Evolutionary conservation across 306 rosid genomes (phyloP).

Genomic region (Albizia julibrissin): DNA sequence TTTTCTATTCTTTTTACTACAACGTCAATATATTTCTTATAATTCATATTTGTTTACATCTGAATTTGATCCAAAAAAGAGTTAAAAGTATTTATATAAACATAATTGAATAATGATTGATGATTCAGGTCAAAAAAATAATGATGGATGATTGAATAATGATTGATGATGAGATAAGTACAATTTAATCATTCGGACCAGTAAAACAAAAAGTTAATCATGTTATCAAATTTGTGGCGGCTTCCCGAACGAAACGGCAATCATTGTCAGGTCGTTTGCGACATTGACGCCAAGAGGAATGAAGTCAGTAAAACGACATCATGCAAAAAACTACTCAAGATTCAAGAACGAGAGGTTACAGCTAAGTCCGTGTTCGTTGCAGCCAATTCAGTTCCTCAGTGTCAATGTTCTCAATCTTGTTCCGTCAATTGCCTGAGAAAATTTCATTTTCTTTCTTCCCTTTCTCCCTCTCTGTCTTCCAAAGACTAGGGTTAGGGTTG

Average conservation of each 20-base stretch:
- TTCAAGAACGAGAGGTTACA: neutral
- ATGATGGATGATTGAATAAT: too few species aligned
- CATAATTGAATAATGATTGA: too few species aligned
- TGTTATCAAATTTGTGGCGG: too few species aligned
- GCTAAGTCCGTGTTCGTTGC: neutral
- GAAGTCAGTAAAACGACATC: neutral
- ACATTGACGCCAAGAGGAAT: neutral
- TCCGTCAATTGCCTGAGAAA: neutral
- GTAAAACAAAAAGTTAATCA: too few species aligned
- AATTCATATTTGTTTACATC: too few species aligned
- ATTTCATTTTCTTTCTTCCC: neutral
- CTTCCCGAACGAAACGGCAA: neutral
- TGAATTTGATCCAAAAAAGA: too few species aligned
- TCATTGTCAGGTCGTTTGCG: neutral
- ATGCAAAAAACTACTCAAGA: neutral
- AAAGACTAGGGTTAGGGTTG: conserved; percentile 51
- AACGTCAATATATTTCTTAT: neutral
- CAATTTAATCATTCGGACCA: too few species aligned
- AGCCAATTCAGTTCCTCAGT: too few species aligned
- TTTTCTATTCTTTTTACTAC: too few species aligned
- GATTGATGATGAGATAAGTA: too few species aligned
- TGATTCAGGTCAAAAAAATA: too few species aligned
- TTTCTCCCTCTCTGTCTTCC: neutral
- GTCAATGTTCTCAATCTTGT: neutral
- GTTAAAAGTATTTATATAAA: too few species aligned